Percentiles rank a stretch among this genome's conserved stretches.
phyloP scores from a whole-genome alignment of 805 yeast species.

The Yamadazyma akitaensis region DNA sequence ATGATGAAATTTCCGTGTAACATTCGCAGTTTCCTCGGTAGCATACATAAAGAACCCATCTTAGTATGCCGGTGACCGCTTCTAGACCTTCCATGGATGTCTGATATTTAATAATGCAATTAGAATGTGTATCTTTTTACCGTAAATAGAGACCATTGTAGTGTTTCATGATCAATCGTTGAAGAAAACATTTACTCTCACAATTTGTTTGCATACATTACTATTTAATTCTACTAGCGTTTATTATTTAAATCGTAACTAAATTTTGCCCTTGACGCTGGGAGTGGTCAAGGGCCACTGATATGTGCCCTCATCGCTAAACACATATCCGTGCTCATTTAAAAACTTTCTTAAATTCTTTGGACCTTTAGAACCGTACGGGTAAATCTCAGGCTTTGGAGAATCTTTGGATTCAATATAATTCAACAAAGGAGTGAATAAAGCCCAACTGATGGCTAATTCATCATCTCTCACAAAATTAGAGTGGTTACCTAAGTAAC shows the following conservation, averaged over 20 bases:
- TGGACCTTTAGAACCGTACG: constrained; percentile 94
- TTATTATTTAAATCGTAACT: constrained; percentile 5
- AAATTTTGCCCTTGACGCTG: constrained; percentile 29
- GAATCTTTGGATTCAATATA: constrained; percentile 69
- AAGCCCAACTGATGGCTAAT: constrained; percentile 86
- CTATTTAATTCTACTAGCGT: neutral
- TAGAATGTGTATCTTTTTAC: neutral
- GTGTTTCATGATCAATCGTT: too few relatives aligned
- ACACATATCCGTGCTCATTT: constrained; percentile 67
- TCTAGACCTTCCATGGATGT: constrained; percentile 87
- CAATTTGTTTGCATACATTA: too few relatives aligned
- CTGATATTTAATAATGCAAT: constrained; percentile 47
- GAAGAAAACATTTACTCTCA: neutral
- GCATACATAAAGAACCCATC: constrained; percentile 82
- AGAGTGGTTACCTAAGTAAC: constrained; percentile 88
- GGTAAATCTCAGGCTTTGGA: constrained; percentile 66
- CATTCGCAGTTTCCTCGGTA: constrained; percentile 98
- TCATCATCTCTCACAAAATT: constrained; percentile 98
- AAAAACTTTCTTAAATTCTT: constrained; percentile 57
- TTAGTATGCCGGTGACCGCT: constrained; percentile 85
- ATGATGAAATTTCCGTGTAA: constrained; percentile 75
- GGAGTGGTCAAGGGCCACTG: constrained; percentile 87
- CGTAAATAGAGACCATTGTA: neutral
- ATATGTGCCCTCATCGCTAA: constrained; percentile 61
- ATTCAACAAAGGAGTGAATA: constrained; percentile 88